Base-by-base conservation (phyloP, 495 filamentous ascomycete genomes). In the Clavariopsis aquatica region DNA sequence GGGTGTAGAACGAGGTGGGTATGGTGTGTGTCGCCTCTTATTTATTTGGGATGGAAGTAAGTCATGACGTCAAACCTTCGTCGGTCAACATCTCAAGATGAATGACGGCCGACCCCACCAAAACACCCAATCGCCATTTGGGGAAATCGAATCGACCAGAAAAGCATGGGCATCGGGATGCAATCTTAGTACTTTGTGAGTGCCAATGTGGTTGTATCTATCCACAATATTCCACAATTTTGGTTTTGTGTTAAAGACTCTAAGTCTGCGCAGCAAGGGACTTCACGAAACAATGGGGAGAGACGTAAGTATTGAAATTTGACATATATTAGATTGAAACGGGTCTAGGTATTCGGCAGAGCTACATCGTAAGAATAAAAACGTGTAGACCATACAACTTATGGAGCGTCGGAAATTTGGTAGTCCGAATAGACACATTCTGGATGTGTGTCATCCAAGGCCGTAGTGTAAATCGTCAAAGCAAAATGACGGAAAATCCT, bases 21-120 rank as follows among this genome's bases (percentile, higher is more conserved):
- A 49, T 49, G 45, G 8, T n/a, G 45, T 23, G 8, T 22, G 12
- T 22, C 19, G 24, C 28, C 13, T 15, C n/a, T 29, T 3, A 19
- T 19, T 36, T 36, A 29, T 20, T 31, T 19, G 19, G 8, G 52
- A 7, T 28, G 26, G 20, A 20, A 46, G 55, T 58, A n/a, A n/a
- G n/a, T 26, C 55, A 62, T 62, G 59, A 62, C 59, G 49, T 62
- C 59, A 52, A 45, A 27, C 28, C 47, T 47, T 26, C 41, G 55
- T 58, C 31, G 12, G 55, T 47, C 36, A 10, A 17, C 23, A 17
- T 45, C 7, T 9, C 41, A 46, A 19, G 15, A 20, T 28, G 17
- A 58, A 47, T 22, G 13, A 6, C 17, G 45, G n/a, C n/a, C 17
- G 23, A 58, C 55, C 55, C 36, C 55, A 47, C 55, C 38, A 36